Evolutionary conservation across 208 protist genomes (phyloP).

Genomic region (Herpetomonas muscarum): DNA sequence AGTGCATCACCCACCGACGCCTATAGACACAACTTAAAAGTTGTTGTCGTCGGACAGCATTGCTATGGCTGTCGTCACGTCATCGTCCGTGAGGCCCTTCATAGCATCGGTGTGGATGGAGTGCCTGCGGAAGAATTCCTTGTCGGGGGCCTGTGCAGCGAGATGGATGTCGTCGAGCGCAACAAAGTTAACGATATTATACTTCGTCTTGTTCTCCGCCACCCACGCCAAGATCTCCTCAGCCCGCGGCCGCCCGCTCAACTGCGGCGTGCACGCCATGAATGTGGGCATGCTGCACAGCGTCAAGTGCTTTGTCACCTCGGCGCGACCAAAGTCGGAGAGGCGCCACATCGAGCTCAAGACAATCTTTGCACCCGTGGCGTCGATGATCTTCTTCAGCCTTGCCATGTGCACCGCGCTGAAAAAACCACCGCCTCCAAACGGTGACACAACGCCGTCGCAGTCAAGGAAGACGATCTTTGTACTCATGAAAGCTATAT

Average conservation of each 20-base stretch:
- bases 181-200: slow-evolving; percentile 73
- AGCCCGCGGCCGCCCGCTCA: slow-evolving; percentile 25
- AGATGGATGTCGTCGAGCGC: slow-evolving; percentile 74
- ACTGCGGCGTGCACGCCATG: slow-evolving; percentile 51
- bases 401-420: slow-evolving; percentile 40
- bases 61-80: slow-evolving; percentile 35
- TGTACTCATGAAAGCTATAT: slow-evolving; percentile 9
- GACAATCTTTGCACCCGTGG: slow-evolving; percentile 60
- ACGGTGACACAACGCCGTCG: slow-evolving; percentile 68
- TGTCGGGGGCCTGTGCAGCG: slow-evolving; percentile 36
- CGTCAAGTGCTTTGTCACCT: slow-evolving; percentile 51
- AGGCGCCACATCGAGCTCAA: slow-evolving; percentile 67
- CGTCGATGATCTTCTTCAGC: slow-evolving; percentile 39
- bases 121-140: slow-evolving; percentile 55
- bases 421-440: slow-evolving; percentile 34
- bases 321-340: slow-evolving; percentile 52
- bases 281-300: slow-evolving; percentile 36
- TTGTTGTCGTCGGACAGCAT: slow-evolving; percentile 61
- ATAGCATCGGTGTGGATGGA: slow-evolving; percentile 42
- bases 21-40: slow-evolving; percentile 6
- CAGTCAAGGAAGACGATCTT: slow-evolving; percentile 78
- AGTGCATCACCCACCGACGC: neutral
- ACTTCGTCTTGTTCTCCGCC: slow-evolving; percentile 39
- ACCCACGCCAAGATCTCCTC: slow-evolving; percentile 62
- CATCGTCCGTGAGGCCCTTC: slow-evolving; percentile 47